Conservation (phyloP, 495 filamentous ascomycete genomes). For the Cercophora scortea region DNA sequence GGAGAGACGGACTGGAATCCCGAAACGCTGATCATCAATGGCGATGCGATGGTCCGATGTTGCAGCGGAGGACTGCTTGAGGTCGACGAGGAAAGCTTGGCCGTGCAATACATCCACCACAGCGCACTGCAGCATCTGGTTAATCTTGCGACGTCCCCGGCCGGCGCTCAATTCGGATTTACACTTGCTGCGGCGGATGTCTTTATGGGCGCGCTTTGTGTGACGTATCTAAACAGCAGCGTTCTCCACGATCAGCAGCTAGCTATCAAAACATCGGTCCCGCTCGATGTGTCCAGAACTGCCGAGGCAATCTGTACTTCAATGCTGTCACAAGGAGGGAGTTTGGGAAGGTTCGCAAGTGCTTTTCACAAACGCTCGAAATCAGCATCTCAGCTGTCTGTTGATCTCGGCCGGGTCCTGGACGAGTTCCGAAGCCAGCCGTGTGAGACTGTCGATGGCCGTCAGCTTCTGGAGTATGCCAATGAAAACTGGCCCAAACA, state of each 20-base stretch:
- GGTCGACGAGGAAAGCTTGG: neutral
- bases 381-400: neutral
- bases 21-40: accelerated
- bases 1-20: neutral
- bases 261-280: neutral
- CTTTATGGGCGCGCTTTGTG: neutral
- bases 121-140: neutral
- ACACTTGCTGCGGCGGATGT: neutral
- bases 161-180: neutral
- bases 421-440: neutral
- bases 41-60: neutral
- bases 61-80: neutral
- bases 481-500: slow-evolving; percentile 5
- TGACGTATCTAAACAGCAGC: neutral
- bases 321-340: too few relatives aligned
- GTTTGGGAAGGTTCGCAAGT: too few relatives aligned
- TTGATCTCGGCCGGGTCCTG: neutral
- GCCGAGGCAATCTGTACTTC: too few relatives aligned
- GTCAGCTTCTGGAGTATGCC: neutral
- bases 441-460: neutral
- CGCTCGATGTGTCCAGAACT: too few relatives aligned
- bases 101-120: slow-evolving; percentile 1
- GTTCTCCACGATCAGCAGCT: neutral
- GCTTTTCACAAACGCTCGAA: too few relatives aligned
- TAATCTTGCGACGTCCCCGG: neutral